Evolutionary conservation across 169 alveolate species (phyloP).

Genomic region (Plasmodium inui): DNA sequence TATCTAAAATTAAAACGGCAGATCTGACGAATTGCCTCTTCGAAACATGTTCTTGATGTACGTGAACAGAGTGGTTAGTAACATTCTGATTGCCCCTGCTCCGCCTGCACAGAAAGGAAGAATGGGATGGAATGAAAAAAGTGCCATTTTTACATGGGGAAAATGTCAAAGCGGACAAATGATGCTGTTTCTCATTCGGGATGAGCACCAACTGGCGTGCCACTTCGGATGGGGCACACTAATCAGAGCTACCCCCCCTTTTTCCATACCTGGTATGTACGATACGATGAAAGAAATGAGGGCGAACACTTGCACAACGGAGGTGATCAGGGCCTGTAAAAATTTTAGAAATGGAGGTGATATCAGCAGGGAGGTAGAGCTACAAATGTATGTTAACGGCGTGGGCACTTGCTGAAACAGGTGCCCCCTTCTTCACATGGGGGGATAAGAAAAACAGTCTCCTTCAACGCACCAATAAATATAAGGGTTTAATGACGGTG

Average conservation of each 20-base stretch:
- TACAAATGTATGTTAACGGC: background rate
- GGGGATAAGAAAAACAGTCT: background rate
- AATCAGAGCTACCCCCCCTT: background rate
- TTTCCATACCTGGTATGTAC: constrained; percentile 63
- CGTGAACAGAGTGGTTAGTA: constrained; percentile 11
- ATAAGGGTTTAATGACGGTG: constrained; percentile 56
- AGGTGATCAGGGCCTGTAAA: constrained; percentile 60
- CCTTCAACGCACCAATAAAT: constrained; percentile 45
- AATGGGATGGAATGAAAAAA: background rate
- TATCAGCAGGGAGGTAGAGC: background rate
- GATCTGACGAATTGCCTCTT: constrained; percentile 63
- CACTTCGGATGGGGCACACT: background rate
- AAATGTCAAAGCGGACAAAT: background rate
- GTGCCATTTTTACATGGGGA: background rate
- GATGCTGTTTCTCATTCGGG: background rate
- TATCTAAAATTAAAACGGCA: constrained; percentile 58
- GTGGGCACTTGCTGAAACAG: background rate
- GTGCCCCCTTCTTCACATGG: background rate
- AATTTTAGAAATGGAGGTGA: background rate
- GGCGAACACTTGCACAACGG: constrained; percentile 69
- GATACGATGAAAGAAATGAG: constrained; percentile 69
- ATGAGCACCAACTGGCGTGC: background rate
- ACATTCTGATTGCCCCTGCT: constrained; percentile 52
- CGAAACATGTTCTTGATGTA: constrained; percentile 45
- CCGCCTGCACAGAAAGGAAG: constrained; percentile 40